Conservation (phyloP, 1,284 basidiomycete species). For the Ceratobasidium sp. region DNA sequence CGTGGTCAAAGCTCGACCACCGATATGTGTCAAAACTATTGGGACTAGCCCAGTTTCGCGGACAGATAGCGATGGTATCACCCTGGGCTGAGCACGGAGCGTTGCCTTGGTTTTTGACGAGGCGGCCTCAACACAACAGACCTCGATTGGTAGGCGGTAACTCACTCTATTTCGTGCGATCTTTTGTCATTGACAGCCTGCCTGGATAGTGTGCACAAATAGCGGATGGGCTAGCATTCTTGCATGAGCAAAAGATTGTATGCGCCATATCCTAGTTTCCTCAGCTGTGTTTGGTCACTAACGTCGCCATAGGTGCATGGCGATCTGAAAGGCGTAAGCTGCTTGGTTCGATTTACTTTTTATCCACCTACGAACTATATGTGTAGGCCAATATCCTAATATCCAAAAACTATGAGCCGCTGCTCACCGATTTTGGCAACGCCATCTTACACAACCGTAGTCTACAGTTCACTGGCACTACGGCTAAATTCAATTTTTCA, state of each 20-base stretch:
- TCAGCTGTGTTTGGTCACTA: background rate
- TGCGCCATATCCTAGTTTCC: too few species aligned
- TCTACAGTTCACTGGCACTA: conserved; percentile 5
- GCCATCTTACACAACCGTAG: background rate
- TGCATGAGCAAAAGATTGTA: conserved; percentile 13
- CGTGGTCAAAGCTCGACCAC: conserved; percentile 28
- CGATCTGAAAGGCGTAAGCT: conserved; percentile 2
- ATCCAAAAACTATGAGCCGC: conserved; percentile 1
- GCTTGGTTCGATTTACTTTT: too few species aligned
- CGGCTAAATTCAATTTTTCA: background rate
- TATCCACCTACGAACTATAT: background rate
- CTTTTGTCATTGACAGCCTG: too few species aligned
- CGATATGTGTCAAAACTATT: background rate
- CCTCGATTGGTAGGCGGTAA: background rate
- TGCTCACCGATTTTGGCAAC: conserved; percentile 15
- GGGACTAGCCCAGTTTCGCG: background rate
- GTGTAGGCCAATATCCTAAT: conserved; percentile 24
- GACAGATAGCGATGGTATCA: conserved; percentile 19
- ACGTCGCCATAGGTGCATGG: background rate
- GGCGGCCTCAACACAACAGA: background rate
- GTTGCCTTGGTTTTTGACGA: background rate
- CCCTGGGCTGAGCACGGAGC: conserved; percentile 14
- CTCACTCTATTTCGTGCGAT: too few species aligned
- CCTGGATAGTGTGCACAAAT: background rate
- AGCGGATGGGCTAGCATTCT: background rate